phyloP scores from a whole-genome alignment of 805 yeast genomes.

The Komagataella phaffii region DNA sequence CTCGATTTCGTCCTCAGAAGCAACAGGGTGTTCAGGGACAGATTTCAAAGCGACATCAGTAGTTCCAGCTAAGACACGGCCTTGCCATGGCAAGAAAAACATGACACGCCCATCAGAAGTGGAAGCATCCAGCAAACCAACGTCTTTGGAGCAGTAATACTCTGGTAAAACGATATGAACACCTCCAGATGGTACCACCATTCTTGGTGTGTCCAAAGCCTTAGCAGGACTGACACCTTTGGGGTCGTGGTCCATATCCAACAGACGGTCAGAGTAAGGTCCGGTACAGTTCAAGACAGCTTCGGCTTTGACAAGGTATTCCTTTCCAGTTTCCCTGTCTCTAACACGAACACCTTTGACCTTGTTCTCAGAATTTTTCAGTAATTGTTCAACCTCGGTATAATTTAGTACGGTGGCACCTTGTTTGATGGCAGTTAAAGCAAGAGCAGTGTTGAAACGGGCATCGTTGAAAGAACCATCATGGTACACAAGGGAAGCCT shows the following conservation, averaged over 20 bases:
- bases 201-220: conserved; percentile 33
- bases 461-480: conserved; percentile 93
- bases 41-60: conserved; percentile 77
- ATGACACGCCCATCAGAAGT: conserved; percentile 93
- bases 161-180: conserved; percentile 89
- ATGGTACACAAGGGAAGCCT: conserved; percentile 87
- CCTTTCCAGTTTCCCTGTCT: conserved; percentile 58
- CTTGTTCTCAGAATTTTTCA: conserved; percentile 48
- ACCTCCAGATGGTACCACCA: conserved; percentile 93
- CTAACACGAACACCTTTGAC: conserved; percentile 64
- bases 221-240: conserved; percentile 46
- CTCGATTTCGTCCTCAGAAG: conserved; percentile 78
- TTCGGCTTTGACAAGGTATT: conserved; percentile 50
- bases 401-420: conserved; percentile 90
- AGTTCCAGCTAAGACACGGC: conserved; percentile 91
- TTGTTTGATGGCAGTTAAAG: conserved; percentile 69
- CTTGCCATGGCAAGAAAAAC: conserved; percentile 98
- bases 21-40: conserved; percentile 66
- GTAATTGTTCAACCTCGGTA: conserved; percentile 62
- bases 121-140: conserved; percentile 85
- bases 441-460: conserved; percentile 77
- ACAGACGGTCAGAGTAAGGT: conserved; percentile 73
- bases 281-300: conserved; percentile 89
- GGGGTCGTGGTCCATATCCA: conserved; percentile 74
- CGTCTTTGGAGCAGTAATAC: conserved; percentile 74